These are phyloP conservation scores for Aspergillus ibericus DNA, from an alignment of 2,329 filamentous ascomycete genomes.

Conservation along the genomic window DNA sequence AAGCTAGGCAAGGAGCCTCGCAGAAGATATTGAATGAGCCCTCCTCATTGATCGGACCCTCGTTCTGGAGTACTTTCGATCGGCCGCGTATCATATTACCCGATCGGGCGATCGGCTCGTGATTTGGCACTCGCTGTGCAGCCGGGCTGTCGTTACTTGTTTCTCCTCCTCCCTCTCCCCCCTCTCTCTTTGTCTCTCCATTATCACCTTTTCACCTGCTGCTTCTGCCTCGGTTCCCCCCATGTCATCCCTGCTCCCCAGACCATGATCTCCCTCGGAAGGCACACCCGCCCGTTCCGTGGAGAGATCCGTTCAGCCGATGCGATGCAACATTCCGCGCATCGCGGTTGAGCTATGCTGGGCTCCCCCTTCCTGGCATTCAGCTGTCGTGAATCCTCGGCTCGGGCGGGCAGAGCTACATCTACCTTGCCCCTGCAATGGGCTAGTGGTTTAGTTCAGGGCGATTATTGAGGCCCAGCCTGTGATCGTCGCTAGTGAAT, in stretches of 20 bases:
- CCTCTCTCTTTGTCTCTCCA: not conserved
- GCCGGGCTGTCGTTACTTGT: too few relatives aligned
- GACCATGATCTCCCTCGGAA: not conserved
- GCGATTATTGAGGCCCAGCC: not conserved
- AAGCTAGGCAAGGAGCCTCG: not conserved
- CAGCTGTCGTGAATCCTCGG: not conserved
- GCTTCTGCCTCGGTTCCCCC: not conserved
- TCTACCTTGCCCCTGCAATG: not conserved
- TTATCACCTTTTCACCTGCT: not conserved
- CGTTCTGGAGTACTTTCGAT: not conserved
- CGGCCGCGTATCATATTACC: conserved; percentile 4
- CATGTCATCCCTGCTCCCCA: not conserved
- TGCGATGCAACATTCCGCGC: not conserved
- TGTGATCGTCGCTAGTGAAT: not conserved
- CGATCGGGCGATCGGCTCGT: not conserved
- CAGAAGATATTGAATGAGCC: too few relatives aligned
- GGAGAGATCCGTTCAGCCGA: not conserved
- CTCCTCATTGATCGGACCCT: not conserved
- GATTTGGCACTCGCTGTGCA: not conserved
- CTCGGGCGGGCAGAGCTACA: not conserved
- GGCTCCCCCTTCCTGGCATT: not conserved
- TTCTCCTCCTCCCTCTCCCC: not conserved
- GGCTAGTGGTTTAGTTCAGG: not conserved
- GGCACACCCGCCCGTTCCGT: not conserved
- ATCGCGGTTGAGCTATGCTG: not conserved